Conservation (phyloP, 139 green algal species). For the Chlorella sp. region DNA sequence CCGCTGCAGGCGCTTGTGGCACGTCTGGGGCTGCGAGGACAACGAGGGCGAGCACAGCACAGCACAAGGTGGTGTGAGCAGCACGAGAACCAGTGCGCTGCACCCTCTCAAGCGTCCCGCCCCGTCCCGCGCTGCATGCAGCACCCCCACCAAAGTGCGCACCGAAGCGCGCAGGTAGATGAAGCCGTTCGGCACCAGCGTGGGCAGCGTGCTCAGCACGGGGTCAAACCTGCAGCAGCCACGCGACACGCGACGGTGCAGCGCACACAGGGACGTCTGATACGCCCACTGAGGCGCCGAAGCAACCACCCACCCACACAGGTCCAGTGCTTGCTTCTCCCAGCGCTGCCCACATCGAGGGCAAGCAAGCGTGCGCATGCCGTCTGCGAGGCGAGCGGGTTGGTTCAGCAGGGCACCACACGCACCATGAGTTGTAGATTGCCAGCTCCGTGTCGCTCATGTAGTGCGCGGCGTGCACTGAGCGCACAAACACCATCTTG, state of each 20-base stretch:
- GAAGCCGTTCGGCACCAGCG: slow-evolving; percentile 87
- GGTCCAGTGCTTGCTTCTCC: not conserved
- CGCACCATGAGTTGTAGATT: slow-evolving; percentile 63
- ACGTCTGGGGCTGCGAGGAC: slow-evolving; percentile 53
- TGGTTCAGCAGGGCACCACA: not conserved
- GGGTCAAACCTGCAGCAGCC: slow-evolving; percentile 63
- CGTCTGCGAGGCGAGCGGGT: not conserved
- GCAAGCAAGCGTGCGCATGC: not conserved
- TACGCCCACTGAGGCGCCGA: not conserved
- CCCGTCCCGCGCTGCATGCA: not conserved
- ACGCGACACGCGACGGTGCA: too few species aligned
- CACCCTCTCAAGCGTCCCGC: not conserved
- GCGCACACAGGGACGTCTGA: not conserved
- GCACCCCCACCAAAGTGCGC: too few species aligned
- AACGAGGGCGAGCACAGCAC: too few species aligned
- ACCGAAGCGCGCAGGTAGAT: slow-evolving; percentile 77
- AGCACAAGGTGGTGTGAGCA: not conserved
- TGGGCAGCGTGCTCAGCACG: slow-evolving; percentile 47
- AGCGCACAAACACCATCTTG: slow-evolving; percentile 95
- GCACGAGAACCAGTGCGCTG: too few species aligned
- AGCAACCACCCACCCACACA: not conserved
- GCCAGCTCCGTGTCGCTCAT: slow-evolving; percentile 84
- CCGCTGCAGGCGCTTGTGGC: slow-evolving; percentile 58
- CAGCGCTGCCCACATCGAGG: not conserved
- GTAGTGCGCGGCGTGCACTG: slow-evolving; percentile 70